Base-by-base conservation (phyloP, 441 rosid genomes). In the Biscutella auriculata region DNA sequence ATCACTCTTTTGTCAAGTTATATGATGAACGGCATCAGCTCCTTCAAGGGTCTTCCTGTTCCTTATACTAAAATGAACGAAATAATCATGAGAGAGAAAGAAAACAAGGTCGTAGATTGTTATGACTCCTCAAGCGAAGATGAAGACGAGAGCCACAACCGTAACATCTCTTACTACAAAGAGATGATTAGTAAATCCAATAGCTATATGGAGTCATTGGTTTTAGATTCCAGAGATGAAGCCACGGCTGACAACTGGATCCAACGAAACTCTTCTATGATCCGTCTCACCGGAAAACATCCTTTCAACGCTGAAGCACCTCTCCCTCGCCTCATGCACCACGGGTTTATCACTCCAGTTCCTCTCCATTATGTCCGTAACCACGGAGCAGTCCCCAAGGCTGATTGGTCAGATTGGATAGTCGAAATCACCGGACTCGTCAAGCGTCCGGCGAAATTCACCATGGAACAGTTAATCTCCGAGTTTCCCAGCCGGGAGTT, bases 281-380 rank as follows among this genome's bases (percentile, higher is more conserved):
- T 91, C 56, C 95, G 96, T 19, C 93, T 87, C 76, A 83, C 96
- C 1, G 96, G 98, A 33, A 91, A 87, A 60, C 96, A 91, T 43
- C 98, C 98, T 0, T 91, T 85, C 73, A 91, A 91, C 83, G 75
- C 79, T 1, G 96, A 87, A 55, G 51, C 98, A 1, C 93, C 96
- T 4, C 55, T 91, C 21, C 60, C 69, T 65, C 78, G 82, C 25
- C 96, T 91, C 49, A 85, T 91, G 95, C 84, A 81, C 69, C 93
- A 91, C 59, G 95, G 96, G 1, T 91, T 91, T 78, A 87, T 91
- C 54, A 87, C 96, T 28, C 96, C 96, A 2, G 88, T 81, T 6
- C 88, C 95, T 2, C 93, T 91, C 65, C 96, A 91, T 62, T 91
- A 85, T 70, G 96, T 91, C 29, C 88, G 95, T 12, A 91, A 88